Conservation (phyloP, 2,329 filamentous ascomycete genomes). For the Penicillium rolfsii region DNA sequence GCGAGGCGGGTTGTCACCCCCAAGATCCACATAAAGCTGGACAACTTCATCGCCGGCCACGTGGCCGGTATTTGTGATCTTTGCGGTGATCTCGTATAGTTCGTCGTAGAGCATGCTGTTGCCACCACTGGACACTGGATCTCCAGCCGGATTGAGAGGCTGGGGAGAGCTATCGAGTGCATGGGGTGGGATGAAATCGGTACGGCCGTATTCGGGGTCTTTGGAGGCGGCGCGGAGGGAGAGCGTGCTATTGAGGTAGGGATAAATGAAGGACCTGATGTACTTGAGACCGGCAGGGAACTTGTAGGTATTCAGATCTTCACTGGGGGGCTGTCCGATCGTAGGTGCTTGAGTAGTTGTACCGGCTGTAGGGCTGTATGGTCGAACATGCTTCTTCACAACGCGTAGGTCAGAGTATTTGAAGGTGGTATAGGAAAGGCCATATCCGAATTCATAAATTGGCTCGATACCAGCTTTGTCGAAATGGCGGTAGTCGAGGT, state of each 20-base stretch:
- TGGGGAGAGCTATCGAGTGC: not conserved
- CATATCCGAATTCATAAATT: conserved; percentile 61
- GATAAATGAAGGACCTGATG: conserved; percentile 15
- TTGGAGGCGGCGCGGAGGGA: conserved; percentile 8
- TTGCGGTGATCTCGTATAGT: conserved; percentile 53
- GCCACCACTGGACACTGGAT: conserved; percentile 49
- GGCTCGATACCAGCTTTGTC: conserved; percentile 55
- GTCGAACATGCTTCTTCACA: not conserved
- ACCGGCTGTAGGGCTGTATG: conserved; percentile 40
- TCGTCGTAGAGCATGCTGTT: conserved; percentile 30
- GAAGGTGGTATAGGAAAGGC: conserved; percentile 62
- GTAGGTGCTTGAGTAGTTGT: conserved; percentile 59
- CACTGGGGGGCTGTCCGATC: conserved; percentile 53
- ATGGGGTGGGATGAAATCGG: conserved; percentile 12
- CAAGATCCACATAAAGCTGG: conserved; percentile 51
- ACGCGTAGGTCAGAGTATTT: conserved; percentile 55
- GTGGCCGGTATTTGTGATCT: conserved; percentile 72
- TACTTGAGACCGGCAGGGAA: conserved; percentile 8
- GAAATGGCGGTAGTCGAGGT: conserved; percentile 54
- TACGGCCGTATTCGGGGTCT: conserved; percentile 12
- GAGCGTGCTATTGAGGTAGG: conserved; percentile 16
- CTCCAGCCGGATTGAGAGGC: conserved; percentile 7
- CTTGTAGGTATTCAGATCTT: conserved; percentile 6
- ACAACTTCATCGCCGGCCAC: conserved; percentile 72
- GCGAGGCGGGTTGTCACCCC: conserved; percentile 5